Conservation (phyloP, 164 flowering plant genomes). For the Dillenia turbinata region DNA sequence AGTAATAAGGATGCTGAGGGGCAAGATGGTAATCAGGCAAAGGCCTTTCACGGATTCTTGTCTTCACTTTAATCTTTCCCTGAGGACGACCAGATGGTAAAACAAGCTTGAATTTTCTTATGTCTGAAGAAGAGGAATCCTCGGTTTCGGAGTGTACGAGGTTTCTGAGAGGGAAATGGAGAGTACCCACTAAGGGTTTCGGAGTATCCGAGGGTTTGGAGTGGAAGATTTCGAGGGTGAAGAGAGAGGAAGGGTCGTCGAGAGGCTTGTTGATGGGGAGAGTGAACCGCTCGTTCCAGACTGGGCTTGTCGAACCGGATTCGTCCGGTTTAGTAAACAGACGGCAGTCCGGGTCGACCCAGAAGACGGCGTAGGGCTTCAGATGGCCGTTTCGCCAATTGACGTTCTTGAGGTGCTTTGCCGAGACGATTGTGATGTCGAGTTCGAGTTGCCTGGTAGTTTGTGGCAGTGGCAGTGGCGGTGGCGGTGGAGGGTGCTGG, state of each 20-base stretch:
- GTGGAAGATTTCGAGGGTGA: constrained; percentile 67
- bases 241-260: constrained; percentile 34
- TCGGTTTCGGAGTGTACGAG: constrained; percentile 32
- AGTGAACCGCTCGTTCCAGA: constrained; percentile 78
- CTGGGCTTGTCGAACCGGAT: constrained; percentile 61
- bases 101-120: constrained; percentile 45
- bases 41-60: constrained; percentile 44
- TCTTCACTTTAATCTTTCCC: constrained; percentile 67
- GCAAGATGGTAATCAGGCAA: constrained; percentile 37
- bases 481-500: constrained; percentile 17
- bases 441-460: constrained; percentile 37
- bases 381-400: constrained; percentile 82
- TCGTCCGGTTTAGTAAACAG: constrained; percentile 67
- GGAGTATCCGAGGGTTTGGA: constrained; percentile 61
- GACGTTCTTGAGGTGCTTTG: constrained; percentile 85
- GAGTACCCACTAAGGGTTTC: constrained; percentile 62
- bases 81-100: constrained; percentile 93
- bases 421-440: constrained; percentile 69
- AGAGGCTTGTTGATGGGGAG: constrained; percentile 39
- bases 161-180: constrained; percentile 38
- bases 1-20: constrained; percentile 41
- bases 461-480: too few species aligned
- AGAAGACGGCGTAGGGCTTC: constrained; percentile 67
- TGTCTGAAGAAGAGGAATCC: constrained; percentile 9
- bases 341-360: constrained; percentile 69